Evolutionary conservation across 805 yeast species (phyloP).

Genomic region (Yamadazyma paraphyllophila): DNA sequence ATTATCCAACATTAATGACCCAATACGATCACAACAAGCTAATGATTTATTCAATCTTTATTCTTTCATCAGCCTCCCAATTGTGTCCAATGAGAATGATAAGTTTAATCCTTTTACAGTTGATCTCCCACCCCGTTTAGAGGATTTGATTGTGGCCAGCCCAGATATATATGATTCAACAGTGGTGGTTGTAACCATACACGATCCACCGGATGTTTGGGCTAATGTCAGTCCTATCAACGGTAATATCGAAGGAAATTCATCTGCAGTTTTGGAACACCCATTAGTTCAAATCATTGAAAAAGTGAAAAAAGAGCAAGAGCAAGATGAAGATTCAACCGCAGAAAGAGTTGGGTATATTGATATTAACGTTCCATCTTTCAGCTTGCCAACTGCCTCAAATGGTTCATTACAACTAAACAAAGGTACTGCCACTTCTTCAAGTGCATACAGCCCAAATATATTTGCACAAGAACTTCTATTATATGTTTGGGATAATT

Average conservation of each 20-base stretch:
- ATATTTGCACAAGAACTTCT: constrained; percentile 75
- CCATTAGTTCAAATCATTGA: constrained; percentile 61
- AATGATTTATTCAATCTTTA: constrained; percentile 51
- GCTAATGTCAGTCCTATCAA: constrained; percentile 76
- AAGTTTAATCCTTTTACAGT: constrained; percentile 28
- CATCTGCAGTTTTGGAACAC: constrained; percentile 74
- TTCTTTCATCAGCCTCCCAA: constrained; percentile 67
- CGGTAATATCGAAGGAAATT: constrained; percentile 71
- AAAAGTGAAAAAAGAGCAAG: constrained; percentile 42
- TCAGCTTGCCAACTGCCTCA: constrained; percentile 30
- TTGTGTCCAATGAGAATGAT: constrained; percentile 32
- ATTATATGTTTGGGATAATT: constrained; percentile 87
- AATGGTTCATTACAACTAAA: constrained; percentile 26
- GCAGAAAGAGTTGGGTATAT: constrained; percentile 60
- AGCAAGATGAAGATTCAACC: constrained; percentile 12
- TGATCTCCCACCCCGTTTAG: constrained; percentile 49
- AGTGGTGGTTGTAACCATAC: constrained; percentile 70
- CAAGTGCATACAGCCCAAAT: constrained; percentile 53
- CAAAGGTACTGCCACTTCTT: constrained; percentile 11
- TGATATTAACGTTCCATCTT: constrained; percentile 77
- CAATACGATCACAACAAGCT: constrained; percentile 72
- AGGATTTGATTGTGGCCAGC: constrained; percentile 68
- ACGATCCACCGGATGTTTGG: constrained; percentile 93
- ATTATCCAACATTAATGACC: constrained; percentile 60
- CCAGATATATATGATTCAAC: constrained; percentile 62